Conservation (phyloP, 768 basidiomycete species). For the Rhodocollybia butyracea region DNA sequence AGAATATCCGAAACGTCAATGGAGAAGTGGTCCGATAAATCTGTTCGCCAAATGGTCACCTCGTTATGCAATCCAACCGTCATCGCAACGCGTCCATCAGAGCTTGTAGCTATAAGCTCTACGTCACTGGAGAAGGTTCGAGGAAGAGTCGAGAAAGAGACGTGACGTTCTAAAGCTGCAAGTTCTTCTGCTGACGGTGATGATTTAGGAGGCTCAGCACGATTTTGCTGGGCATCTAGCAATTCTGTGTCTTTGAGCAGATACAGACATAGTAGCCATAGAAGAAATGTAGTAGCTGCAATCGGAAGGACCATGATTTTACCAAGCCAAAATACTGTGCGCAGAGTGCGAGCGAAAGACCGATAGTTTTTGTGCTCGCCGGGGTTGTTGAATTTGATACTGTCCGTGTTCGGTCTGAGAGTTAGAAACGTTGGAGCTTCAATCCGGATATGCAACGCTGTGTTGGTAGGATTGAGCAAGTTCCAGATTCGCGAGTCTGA, state of each 20-base stretch:
- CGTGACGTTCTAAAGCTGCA: slow-evolving; percentile 35
- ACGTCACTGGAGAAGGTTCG: slow-evolving; percentile 81
- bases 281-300: slow-evolving; percentile 62
- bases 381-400: slow-evolving; percentile 9
- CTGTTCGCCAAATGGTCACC: slow-evolving; percentile 63
- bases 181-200: slow-evolving; percentile 25
- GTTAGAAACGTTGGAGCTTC: slow-evolving; percentile 79
- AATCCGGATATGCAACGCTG: slow-evolving; percentile 68
- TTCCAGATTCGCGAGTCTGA: slow-evolving; percentile 75
- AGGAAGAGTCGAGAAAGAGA: slow-evolving; percentile 70
- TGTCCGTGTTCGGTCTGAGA: slow-evolving; percentile 42
- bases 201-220: slow-evolving; percentile 42
- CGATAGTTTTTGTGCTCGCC: slow-evolving; percentile 16
- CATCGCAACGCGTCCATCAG: slow-evolving; percentile 60
- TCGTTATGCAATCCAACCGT: slow-evolving; percentile 80
- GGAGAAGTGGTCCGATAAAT: slow-evolving; percentile 32
- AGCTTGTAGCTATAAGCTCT: slow-evolving; percentile 72
- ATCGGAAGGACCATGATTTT: slow-evolving; percentile 88
- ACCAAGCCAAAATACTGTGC: slow-evolving; percentile 66
- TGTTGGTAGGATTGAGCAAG: slow-evolving; percentile 65
- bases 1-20: slow-evolving; percentile 54
- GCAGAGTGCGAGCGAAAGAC: slow-evolving; percentile 38
- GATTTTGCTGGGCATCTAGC: slow-evolving; percentile 78
- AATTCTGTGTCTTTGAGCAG: slow-evolving; percentile 90
- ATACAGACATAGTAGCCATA: slow-evolving; percentile 80